These are phyloP conservation scores for Aspergillus quadricinctus DNA, from an alignment of 2,329 filamentous ascomycete genomes.

Conservation along the genomic window DNA sequence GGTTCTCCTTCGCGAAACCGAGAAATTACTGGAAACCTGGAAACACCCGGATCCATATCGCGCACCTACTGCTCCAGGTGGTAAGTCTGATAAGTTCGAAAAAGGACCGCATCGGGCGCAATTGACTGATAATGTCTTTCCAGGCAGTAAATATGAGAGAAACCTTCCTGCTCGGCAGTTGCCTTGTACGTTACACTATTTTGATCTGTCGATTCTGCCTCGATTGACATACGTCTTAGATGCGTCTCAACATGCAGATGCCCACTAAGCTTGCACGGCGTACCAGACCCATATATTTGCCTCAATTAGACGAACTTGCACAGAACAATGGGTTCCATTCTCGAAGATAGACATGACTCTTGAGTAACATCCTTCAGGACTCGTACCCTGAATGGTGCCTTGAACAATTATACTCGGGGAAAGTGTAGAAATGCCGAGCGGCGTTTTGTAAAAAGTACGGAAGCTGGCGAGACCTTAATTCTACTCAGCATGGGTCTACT, in stretches of 20 bases:
- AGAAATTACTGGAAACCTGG: constrained; percentile 84
- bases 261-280: constrained; percentile 13
- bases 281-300: constrained; percentile 10
- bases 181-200: constrained; percentile 61
- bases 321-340: neutral
- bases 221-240: constrained; percentile 9
- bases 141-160: constrained; percentile 93
- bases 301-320: neutral
- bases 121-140: constrained; percentile 13
- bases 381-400: neutral
- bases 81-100: constrained; percentile 48
- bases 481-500: neutral
- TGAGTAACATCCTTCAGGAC: neutral
- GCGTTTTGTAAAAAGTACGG: neutral
- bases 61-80: constrained; percentile 86
- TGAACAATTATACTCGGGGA: neutral
- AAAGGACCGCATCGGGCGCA: neutral
- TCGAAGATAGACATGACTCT: neutral
- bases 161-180: constrained; percentile 78
- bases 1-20: constrained; percentile 81
- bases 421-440: neutral
- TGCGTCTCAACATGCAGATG: constrained; percentile 5
- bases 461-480: neutral
- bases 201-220: neutral
- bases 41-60: constrained; percentile 95